A percentile compares a stretch with the other conserved stretches of the same genome.
Evolutionary conservation across 257 asterid genomes (phyloP).

Genomic region (Anisodus acutangulus): DNA sequence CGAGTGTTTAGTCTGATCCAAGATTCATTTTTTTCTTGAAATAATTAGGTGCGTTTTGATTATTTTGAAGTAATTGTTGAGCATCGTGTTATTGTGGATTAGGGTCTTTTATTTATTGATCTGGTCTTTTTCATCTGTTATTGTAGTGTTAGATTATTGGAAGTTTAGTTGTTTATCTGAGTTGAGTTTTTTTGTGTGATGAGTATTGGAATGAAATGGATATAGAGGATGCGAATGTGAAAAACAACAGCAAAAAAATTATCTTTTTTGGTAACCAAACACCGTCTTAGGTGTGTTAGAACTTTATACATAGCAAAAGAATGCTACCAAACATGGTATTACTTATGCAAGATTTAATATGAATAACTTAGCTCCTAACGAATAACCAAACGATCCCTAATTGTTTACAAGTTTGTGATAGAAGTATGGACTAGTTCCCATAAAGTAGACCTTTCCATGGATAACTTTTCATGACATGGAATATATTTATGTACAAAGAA

Average conservation of each 20-base stretch:
- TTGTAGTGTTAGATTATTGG: not conserved
- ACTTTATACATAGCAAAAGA: too few species aligned
- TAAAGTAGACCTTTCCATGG: not conserved
- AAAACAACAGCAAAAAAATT: not conserved
- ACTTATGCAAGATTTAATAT: too few species aligned
- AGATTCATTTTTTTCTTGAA: not conserved
- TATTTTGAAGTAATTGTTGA: not conserved
- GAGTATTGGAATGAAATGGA: not conserved
- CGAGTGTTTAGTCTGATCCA: not conserved
- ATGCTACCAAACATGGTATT: too few species aligned
- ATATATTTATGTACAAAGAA: not conserved
- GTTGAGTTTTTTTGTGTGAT: not conserved
- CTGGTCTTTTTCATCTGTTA: not conserved
- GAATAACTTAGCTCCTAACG: too few species aligned
- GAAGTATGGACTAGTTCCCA: not conserved
- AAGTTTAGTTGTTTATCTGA: conserved; percentile 10
- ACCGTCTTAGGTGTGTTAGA: too few species aligned
- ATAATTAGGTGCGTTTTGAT: not conserved
- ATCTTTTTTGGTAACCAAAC: too few species aligned
- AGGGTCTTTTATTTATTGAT: not conserved
- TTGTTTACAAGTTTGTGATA: not conserved
- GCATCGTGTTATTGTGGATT: not conserved
- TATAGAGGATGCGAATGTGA: not conserved
- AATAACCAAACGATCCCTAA: too few species aligned
- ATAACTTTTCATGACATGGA: not conserved